A percentile compares a stretch with the other conserved stretches of the same genome.
These are phyloP conservation scores for Tricholoma matsutake DNA, from an alignment of 768 basidiomycete genomes.

Conservation along the genomic window DNA sequence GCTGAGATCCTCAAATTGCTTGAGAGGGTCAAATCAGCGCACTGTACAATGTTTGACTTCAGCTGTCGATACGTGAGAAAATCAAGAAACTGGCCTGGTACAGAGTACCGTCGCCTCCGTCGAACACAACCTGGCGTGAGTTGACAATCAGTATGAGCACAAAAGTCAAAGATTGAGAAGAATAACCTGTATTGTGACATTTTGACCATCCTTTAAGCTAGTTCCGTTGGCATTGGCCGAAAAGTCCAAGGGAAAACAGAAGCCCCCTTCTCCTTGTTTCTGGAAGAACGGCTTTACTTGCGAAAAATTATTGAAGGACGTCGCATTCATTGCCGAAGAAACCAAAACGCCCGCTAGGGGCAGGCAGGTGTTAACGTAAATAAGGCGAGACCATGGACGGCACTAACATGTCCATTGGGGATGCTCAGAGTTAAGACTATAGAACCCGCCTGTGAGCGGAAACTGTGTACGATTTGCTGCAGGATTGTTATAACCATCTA, in stretches of 20 bases:
- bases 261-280: constrained; percentile 52
- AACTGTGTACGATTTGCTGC: constrained; percentile 62
- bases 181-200: constrained; percentile 65
- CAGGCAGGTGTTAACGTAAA: not conserved
- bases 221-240: constrained; percentile 42
- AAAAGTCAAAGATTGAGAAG: not conserved
- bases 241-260: constrained; percentile 70
- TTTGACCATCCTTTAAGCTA: constrained; percentile 54
- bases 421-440: constrained; percentile 67
- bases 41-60: constrained; percentile 38
- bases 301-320: constrained; percentile 62
- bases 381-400: not conserved
- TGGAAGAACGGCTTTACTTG: constrained; percentile 48
- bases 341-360: constrained; percentile 49
- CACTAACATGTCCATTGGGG: constrained; percentile 53
- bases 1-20: constrained; percentile 47
- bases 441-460: constrained; percentile 60
- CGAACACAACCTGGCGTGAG: constrained; percentile 42
- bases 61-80: constrained; percentile 1
- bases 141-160: not conserved
- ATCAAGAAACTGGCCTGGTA: constrained; percentile 51
- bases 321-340: constrained; percentile 55
- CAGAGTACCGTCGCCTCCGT: constrained; percentile 69
- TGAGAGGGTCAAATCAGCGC: constrained; percentile 74
- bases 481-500: constrained; percentile 62